These are phyloP conservation scores for Sphaerulina vaccinii DNA, from an alignment of 2,329 filamentous ascomycete species.

Conservation along the genomic window DNA sequence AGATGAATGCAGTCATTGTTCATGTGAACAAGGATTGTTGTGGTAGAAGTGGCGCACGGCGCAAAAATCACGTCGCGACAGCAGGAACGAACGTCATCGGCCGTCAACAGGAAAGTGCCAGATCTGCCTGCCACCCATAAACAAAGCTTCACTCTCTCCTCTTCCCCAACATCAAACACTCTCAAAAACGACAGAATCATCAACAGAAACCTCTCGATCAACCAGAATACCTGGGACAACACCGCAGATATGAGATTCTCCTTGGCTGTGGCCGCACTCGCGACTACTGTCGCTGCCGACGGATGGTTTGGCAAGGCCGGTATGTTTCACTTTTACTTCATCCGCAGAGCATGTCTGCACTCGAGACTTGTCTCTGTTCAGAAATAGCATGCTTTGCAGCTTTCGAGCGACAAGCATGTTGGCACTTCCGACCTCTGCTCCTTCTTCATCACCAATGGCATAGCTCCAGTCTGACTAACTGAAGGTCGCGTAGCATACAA, in stretches of 20 bases:
- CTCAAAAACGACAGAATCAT: too few species aligned
- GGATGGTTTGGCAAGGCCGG: slow-evolving; percentile 85
- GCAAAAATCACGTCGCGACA: too few species aligned
- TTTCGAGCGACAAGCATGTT: background rate
- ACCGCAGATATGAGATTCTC: slow-evolving; percentile 70
- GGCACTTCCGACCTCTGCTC: slow-evolving; percentile 1
- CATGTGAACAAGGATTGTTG: too few species aligned
- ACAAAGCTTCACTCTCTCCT: too few species aligned
- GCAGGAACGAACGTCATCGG: too few species aligned
- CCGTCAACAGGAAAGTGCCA: too few species aligned
- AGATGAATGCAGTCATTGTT: too few species aligned
- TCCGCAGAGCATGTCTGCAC: background rate
- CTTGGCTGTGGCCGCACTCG: slow-evolving; percentile 69
- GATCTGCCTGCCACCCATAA: too few species aligned
- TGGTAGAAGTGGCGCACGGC: too few species aligned
- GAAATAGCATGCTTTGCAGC: background rate
- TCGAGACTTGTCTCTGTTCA: background rate
- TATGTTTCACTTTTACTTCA: slow-evolving; percentile 47
- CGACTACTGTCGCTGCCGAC: slow-evolving; percentile 68
- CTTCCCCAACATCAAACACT: too few species aligned
- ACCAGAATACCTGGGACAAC: background rate
- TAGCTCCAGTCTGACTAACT: slow-evolving; percentile 30
- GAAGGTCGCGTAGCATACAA: slow-evolving; percentile 71
- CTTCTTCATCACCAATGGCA: slow-evolving; percentile 16
- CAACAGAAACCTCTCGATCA: background rate